Evolutionary conservation across 495 filamentous ascomycete genomes (phyloP).

Genomic region (Cercophora scortea): DNA sequence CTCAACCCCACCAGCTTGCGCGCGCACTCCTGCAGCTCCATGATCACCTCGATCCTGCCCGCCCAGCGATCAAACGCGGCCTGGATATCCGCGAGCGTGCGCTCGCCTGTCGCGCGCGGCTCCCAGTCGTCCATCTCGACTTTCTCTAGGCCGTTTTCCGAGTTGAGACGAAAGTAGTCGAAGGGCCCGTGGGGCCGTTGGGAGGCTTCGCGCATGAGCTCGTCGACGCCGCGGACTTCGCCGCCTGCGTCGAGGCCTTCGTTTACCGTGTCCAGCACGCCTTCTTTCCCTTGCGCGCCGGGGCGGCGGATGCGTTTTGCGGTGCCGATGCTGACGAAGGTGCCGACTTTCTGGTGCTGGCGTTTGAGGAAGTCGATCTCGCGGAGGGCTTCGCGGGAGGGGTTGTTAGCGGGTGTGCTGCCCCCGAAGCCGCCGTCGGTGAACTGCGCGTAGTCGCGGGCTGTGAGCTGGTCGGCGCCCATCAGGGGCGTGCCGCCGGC

Average conservation of each 20-base stretch:
- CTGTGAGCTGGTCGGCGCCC: no score
- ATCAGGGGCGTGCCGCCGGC: no score
- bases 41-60: background rate
- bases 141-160: background rate
- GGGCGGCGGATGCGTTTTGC: background rate
- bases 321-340: slow-evolving; percentile 1
- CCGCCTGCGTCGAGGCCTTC: background rate
- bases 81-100: background rate
- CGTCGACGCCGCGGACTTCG: background rate
- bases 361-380: background rate
- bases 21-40: background rate
- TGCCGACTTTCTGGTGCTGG: background rate
- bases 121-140: slow-evolving; percentile 1
- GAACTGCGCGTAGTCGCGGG: background rate
- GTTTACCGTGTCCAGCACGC: background rate
- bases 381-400: background rate
- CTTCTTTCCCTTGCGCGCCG: background rate
- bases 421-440: background rate
- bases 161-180: background rate
- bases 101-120: no score
- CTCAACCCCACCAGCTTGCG: background rate
- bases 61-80: background rate
- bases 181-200: background rate
- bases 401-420: background rate
- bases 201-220: background rate